phyloP scores from a whole-genome alignment of 2,329 filamentous ascomycete genomes.

The Tricladium varicosporioides region DNA sequence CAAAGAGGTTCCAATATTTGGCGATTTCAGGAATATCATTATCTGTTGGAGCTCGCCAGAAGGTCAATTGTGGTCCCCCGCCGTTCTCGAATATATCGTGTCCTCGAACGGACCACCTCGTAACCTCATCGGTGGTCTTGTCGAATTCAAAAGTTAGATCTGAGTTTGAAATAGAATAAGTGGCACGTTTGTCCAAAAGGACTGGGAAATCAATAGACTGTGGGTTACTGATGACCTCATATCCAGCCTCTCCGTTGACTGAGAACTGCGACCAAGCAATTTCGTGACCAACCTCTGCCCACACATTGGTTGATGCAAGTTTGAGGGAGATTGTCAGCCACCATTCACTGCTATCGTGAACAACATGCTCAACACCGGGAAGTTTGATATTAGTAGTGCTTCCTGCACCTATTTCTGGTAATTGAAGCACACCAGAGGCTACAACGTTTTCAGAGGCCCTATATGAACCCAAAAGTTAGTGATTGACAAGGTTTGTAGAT shows the following conservation, averaged over 20 bases:
- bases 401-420: conserved; percentile 4
- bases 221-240: background rate
- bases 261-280: conserved; percentile 53
- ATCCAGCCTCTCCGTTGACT: conserved; percentile 29
- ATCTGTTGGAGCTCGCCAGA: conserved; percentile 8
- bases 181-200: conserved; percentile 18
- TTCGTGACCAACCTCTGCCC: conserved; percentile 53
- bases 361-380: conserved; percentile 44
- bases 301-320: conserved; percentile 42
- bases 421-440: background rate
- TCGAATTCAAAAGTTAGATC: conserved; percentile 6
- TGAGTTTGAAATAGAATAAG: background rate
- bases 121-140: conserved; percentile 3
- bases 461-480: background rate
- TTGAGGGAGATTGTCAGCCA: conserved; percentile 1
- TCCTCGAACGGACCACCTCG: conserved; percentile 5
- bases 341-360: conserved; percentile 30
- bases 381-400: conserved; percentile 23
- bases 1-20: conserved; percentile 5
- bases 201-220: conserved; percentile 33
- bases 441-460: background rate
- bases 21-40: conserved; percentile 9
- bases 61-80: conserved; percentile 3
- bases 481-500: background rate
- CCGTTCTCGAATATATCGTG: conserved; percentile 1